Conservation (phyloP, 1,139 yeast species). For the Saccharomyces hybrid region DNA sequence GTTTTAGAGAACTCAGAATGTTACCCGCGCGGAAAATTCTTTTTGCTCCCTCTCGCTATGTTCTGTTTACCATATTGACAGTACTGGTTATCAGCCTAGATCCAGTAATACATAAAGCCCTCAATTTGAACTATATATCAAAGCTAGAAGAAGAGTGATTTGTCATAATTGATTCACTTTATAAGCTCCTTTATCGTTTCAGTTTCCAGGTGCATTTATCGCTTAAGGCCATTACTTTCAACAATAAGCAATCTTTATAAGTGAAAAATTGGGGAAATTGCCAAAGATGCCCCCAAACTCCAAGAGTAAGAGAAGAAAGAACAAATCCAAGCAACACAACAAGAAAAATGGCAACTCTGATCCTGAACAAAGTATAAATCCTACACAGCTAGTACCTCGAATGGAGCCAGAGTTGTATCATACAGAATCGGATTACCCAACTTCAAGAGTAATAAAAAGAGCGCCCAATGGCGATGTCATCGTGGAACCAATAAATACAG, state of each 20-base stretch:
- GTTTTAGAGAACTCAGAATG: neutral
- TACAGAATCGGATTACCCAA: constrained; percentile 60
- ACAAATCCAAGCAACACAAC: constrained; percentile 17
- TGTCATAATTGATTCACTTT: neutral
- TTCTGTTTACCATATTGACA: constrained; percentile 1
- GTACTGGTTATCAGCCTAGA: neutral
- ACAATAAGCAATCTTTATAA: neutral
- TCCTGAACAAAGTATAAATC: neutral
- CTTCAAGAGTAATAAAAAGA: constrained; percentile 63
- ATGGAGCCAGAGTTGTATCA: constrained; percentile 44
- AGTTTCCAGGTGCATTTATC: neutral
- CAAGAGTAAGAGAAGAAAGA: constrained; percentile 26
- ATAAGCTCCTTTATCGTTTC: neutral
- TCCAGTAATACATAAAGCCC: neutral
- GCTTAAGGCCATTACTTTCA: neutral
- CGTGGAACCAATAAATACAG: constrained; percentile 37
- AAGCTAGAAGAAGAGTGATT: neutral
- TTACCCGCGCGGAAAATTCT: constrained; percentile 1
- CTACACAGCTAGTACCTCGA: constrained; percentile 3
- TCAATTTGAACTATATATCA: neutral
- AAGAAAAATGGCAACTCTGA: constrained; percentile 8
- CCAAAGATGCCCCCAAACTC: constrained; percentile 22
- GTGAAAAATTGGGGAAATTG: neutral
- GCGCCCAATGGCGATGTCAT: constrained; percentile 69
- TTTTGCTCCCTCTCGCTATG: neutral